phyloP scores from a whole-genome alignment of 2,329 filamentous ascomycete species.

The Gnomoniopsis sp. region DNA sequence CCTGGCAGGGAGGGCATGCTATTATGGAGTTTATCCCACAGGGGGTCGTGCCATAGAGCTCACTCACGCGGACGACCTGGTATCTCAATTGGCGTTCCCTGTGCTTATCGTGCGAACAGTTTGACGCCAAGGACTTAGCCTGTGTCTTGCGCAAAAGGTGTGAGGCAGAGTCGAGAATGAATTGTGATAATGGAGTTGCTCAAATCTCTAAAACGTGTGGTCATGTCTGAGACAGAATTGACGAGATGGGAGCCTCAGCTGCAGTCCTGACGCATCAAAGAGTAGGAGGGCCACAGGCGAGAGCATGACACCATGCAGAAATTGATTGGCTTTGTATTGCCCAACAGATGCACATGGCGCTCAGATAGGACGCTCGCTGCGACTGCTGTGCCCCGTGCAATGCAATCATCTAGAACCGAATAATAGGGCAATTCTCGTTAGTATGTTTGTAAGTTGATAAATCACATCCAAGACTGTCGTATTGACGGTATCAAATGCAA shows the following conservation, averaged over 20 bases:
- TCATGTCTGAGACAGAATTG: conserved; percentile 16
- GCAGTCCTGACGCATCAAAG: conserved; percentile 10
- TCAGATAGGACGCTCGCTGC: not conserved
- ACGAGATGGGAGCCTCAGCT: conserved; percentile 15
- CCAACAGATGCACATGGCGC: conserved; percentile 1
- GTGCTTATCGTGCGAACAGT: too few relatives aligned
- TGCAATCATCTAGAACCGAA: not conserved
- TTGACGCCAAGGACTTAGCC: too few relatives aligned
- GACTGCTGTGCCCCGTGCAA: not conserved
- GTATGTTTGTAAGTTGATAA: not conserved
- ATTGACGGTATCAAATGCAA: not conserved
- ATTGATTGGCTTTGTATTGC: not conserved
- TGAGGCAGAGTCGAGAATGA: not conserved
- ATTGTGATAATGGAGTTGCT: conserved; percentile 6
- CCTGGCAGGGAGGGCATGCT: too few relatives aligned
- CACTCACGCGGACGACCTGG: too few relatives aligned
- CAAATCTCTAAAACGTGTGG: not conserved
- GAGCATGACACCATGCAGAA: conserved; percentile 1
- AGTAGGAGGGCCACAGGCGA: not conserved
- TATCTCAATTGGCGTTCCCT: too few relatives aligned
- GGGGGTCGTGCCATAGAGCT: too few relatives aligned
- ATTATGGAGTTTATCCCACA: too few relatives aligned
- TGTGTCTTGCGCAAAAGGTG: not conserved
- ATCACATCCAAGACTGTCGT: not conserved
- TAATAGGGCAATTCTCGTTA: not conserved